A percentile compares a stretch with the other conserved stretches of the same genome.
Evolutionary conservation across 2,329 filamentous ascomycete species (phyloP).

Genomic region (Phialocephala subalpina): DNA sequence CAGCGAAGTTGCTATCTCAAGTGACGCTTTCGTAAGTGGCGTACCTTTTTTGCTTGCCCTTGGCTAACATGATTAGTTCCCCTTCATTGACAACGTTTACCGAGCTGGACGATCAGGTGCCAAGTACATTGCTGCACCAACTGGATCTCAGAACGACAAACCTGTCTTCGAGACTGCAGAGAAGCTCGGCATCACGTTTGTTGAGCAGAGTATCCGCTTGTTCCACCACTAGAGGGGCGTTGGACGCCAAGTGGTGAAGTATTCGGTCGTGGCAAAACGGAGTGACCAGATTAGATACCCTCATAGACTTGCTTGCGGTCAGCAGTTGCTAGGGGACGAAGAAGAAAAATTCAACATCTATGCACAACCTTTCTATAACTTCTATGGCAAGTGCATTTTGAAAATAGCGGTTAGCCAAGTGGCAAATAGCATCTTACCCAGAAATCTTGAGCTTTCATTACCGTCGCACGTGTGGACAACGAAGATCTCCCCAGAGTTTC

Average conservation of each 20-base stretch:
- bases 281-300: conserved; percentile 38
- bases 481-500: no score
- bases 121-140: conserved; percentile 95
- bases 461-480: no score
- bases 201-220: conserved; percentile 91
- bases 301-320: conserved; percentile 24
- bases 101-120: conserved; percentile 86
- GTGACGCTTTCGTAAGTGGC: conserved; percentile 88
- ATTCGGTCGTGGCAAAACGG: conserved; percentile 28
- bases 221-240: conserved; percentile 81
- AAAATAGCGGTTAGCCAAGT: not conserved
- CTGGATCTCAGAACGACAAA: conserved; percentile 85
- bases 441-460: no score
- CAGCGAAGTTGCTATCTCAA: conserved; percentile 83
- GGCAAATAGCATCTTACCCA: no score
- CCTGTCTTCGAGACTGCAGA: conserved; percentile 89
- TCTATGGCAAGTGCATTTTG: not conserved
- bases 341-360: not conserved
- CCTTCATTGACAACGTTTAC: conserved; percentile 98
- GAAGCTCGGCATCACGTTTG: conserved; percentile 90
- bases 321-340: not conserved
- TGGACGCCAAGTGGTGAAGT: conserved; percentile 16
- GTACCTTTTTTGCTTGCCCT: conserved; percentile 2
- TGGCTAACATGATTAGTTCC: conserved; percentile 70
- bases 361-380: not conserved